Evolutionary conservation across 768 basidiomycete species (phyloP), one percentile per base, ranked within the genome.

Genomic region (Tylopilus balloui): DNA sequence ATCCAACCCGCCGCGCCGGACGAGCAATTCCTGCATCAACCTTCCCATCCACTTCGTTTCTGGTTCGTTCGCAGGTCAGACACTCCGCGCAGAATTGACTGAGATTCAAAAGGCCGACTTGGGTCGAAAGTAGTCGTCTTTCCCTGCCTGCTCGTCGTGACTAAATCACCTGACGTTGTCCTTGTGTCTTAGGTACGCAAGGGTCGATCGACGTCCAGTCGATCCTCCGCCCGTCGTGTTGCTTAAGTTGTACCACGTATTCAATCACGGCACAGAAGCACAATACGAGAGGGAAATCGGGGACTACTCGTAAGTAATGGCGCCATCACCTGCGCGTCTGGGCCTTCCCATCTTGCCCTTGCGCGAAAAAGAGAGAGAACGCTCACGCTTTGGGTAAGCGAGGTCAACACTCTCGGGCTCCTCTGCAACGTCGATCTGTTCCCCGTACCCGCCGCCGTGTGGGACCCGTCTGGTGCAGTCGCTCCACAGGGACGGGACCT

Each of bases 391-490:
- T n/a, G n/a, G 42, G 50, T n/a, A 58, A 88, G 86, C 36, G 76
- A 78, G 35, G 65, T 84, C 38, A 78, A 83, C 47, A 71, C 72
- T n/a, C 72, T 80, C 25, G 88, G 88, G 2, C 72, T 88, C 12
- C 63, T 91, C 14, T 89, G 88, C 65, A 86, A 83, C 3, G 85
- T 86, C 34, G 88, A 90, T 66, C 72, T 91, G 15, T 87, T 86
- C 53, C 83, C 82, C 4, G 77, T 86, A 8, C 72, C 75, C 47
- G 51, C 42, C 13, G 31, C 31, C 31, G 5, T 6, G 11, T 57
- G 56, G 19, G 32, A 55, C 8, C 29, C 42, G 9, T 35, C 41
- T 40, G 31, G 39, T 23, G 28, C 48, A 24, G 36, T n/a, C n/a
- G n/a, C n/a, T n/a, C n/a, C 27, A 8, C 54, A 47, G 20, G 38